Evolutionary conservation across 345 rosid genomes (phyloP).

Genomic region (Turnera subulata): DNA sequence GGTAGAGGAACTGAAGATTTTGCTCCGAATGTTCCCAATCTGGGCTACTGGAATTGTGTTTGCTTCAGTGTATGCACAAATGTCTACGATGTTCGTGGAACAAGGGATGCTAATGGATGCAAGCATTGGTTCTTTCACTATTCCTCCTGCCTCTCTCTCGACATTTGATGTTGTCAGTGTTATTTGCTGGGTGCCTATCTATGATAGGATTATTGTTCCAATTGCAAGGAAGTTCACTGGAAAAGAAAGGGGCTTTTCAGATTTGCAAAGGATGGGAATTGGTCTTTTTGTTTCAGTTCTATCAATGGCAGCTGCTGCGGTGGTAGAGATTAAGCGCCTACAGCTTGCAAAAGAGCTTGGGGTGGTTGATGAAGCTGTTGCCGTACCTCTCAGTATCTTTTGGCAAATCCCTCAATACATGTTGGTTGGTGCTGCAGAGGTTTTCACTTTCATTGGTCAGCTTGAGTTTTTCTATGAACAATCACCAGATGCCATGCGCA

Average conservation of each 20-base stretch:
- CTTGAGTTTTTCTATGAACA: constrained; percentile 92
- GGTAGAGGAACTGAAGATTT: constrained; percentile 88
- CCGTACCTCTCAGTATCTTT: constrained; percentile 68
- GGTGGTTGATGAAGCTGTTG: constrained; percentile 39
- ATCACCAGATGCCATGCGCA: constrained; percentile 94
- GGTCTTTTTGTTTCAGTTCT: constrained; percentile 75
- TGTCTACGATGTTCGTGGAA: constrained; percentile 89
- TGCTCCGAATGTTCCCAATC: constrained; percentile 87
- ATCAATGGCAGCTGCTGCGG: constrained; percentile 78
- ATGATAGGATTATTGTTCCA: constrained; percentile 72
- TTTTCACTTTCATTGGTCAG: constrained; percentile 74
- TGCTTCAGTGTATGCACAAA: constrained; percentile 80
- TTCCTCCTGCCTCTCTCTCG: constrained; percentile 90
- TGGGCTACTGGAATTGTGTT: constrained; percentile 93
- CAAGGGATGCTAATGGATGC: constrained; percentile 91
- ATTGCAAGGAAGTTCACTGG: constrained; percentile 76
- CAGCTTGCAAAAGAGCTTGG: constrained; percentile 72
- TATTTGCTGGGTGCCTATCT: constrained; percentile 81
- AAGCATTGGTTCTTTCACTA: constrained; percentile 67
- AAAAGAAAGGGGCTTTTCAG: constrained; percentile 81
- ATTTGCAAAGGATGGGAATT: constrained; percentile 87
- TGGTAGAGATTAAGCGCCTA: constrained; percentile 67
- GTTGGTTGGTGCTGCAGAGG: constrained; percentile 87
- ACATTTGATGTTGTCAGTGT: constrained; percentile 74
- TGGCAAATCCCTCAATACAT: constrained; percentile 96